A percentile compares a stretch with the other conserved stretches of the same genome.
Conservation (phyloP, 1,284 basidiomycete genomes). For the Termitomyces sp. region DNA sequence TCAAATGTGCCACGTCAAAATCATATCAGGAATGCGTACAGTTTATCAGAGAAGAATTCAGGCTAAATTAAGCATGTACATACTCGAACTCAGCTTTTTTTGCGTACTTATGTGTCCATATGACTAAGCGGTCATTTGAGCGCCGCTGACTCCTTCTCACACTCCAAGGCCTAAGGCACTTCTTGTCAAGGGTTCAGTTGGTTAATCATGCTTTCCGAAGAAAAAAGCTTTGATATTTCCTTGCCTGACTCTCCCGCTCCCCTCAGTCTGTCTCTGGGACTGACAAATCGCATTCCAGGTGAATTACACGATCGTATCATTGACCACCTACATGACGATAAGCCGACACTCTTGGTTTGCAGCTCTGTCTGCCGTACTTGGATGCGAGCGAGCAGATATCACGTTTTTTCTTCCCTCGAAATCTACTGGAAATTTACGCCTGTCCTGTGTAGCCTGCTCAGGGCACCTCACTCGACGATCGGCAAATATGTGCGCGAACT, state of each 20-base stretch:
- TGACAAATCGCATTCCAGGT: not conserved
- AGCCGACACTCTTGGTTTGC: not conserved
- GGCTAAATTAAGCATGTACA: too few relatives aligned
- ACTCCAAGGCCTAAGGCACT: not conserved
- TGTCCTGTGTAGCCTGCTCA: not conserved
- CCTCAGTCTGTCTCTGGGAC: not conserved
- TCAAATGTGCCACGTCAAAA: not conserved
- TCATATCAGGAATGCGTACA: not conserved
- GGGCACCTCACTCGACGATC: slow-evolving; percentile 5
- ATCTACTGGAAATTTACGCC: not conserved
- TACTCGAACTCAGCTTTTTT: too few relatives aligned
- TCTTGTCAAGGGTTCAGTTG: not conserved
- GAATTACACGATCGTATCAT: slow-evolving; percentile 1
- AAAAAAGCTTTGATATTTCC: not conserved
- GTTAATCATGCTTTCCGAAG: not conserved
- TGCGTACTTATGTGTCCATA: not conserved
- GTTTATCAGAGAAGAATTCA: not conserved
- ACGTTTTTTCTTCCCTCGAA: slow-evolving; percentile 9
- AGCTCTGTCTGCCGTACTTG: slow-evolving; percentile 8
- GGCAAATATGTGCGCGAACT: slow-evolving; percentile 4
- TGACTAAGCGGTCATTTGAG: not conserved
- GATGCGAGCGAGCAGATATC: slow-evolving; percentile 9
- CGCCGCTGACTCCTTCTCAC: too few relatives aligned
- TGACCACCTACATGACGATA: not conserved
- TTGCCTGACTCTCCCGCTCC: not conserved